Conservation (phyloP, 192 early-diverging fungal species). For the Thoreauomyces humboldtii region DNA sequence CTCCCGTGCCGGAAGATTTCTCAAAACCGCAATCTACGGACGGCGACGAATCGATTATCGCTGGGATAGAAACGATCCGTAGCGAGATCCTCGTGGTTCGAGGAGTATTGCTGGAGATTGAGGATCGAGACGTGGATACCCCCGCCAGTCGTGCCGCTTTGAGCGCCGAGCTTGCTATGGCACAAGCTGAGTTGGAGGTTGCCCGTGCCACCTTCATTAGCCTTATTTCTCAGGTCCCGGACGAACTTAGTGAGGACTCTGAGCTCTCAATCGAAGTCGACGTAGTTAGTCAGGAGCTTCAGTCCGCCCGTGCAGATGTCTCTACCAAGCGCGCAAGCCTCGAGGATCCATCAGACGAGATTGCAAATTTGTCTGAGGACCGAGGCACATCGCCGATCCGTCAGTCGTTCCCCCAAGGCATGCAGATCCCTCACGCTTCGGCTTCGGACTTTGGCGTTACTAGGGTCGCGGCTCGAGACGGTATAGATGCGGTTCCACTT, state of each 20-base stretch:
- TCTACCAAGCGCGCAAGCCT: neutral
- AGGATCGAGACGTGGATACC: neutral
- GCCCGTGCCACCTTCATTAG: conserved; percentile 23
- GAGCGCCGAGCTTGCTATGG: conserved; percentile 37
- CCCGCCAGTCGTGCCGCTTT: conserved; percentile 25
- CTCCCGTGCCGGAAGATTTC: neutral
- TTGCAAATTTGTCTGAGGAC: neutral
- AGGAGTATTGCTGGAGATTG: conserved; percentile 8
- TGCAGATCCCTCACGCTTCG: neutral
- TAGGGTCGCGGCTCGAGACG: neutral
- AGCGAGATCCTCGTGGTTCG: conserved; percentile 21
- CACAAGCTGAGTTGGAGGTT: conserved; percentile 34
- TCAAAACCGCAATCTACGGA: neutral
- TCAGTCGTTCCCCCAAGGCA: neutral
- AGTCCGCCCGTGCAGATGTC: neutral
- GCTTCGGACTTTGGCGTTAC: conserved; percentile 12
- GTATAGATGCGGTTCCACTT: conserved; percentile 9
- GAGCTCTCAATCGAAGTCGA: conserved; percentile 12
- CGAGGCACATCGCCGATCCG: conserved; percentile 7
- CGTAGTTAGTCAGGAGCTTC: conserved; percentile 2
- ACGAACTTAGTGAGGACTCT: conserved; percentile 7
- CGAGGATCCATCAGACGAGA: neutral
- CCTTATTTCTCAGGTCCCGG: neutral
- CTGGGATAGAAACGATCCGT: neutral
- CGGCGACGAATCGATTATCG: neutral